Percentiles rank a stretch among this genome's conserved stretches.
These are phyloP conservation scores for Debaryomyces psychrophilus DNA, from an alignment of 1,139 yeast species.

Conservation along the genomic window DNA sequence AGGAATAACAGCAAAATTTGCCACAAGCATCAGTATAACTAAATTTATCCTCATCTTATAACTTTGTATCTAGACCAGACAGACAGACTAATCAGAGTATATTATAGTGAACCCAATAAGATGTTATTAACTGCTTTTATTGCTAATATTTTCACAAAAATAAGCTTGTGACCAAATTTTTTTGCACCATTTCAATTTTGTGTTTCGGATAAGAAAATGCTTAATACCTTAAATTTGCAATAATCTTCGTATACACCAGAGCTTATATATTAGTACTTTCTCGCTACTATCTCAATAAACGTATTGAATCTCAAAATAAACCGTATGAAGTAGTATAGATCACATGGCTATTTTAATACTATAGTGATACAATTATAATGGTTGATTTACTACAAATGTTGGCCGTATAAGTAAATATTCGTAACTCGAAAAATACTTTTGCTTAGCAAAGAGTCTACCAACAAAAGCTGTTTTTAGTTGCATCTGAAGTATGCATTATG, in stretches of 20 bases:
- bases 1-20: not conserved
- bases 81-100: not conserved
- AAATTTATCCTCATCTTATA: not conserved
- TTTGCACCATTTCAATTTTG: constrained; percentile 7
- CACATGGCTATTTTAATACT: too few species aligned
- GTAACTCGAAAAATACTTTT: too few species aligned
- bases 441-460: too few species aligned
- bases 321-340: too few species aligned
- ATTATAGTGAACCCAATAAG: not conserved
- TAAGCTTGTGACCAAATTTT: constrained; percentile 8
- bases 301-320: too few species aligned
- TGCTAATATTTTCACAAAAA: constrained; percentile 7
- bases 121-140: not conserved
- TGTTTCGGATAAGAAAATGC: not conserved
- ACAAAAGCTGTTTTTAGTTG: too few species aligned
- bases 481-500: too few species aligned
- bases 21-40: not conserved
- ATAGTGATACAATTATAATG: too few species aligned
- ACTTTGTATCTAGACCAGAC: not conserved
- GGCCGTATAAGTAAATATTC: too few species aligned
- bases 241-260: not conserved
- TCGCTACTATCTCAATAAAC: too few species aligned
- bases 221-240: not conserved
- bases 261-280: not conserved
- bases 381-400: too few species aligned